A percentile compares a stretch with the other conserved stretches of the same genome.
Conservation (phyloP, 2,329 filamentous ascomycete species). For the Botrytis squamosa region DNA sequence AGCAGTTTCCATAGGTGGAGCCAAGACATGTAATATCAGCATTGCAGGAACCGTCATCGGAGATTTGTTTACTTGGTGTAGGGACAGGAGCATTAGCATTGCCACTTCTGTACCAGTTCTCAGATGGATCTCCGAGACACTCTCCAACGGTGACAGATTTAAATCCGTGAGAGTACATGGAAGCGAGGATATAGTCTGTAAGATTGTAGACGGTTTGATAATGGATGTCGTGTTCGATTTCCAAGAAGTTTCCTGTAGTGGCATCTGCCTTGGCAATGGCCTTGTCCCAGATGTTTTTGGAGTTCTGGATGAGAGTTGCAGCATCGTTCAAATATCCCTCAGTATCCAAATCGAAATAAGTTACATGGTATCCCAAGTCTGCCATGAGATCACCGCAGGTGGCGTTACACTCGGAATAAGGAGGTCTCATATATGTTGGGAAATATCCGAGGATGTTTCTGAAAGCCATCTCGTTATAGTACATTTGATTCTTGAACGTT, state of each 20-base stretch:
- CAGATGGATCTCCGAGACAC: conserved; percentile 46
- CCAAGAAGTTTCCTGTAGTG: conserved; percentile 42
- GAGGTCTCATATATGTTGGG: conserved; percentile 53
- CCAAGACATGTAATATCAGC: conserved; percentile 25
- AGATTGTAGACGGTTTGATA: conserved; percentile 41
- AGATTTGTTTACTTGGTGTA: conserved; percentile 15
- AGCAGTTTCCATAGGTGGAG: conserved; percentile 26
- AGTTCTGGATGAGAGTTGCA: conserved; percentile 46
- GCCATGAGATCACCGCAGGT: conserved; percentile 41
- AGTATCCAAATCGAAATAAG: conserved; percentile 47
- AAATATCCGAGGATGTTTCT: conserved; percentile 55
- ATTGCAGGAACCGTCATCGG: conserved; percentile 26
- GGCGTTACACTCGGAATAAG: conserved; percentile 47
- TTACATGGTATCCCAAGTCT: conserved; percentile 48
- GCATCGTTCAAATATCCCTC: conserved; percentile 49
- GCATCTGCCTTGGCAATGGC: conserved; percentile 28
- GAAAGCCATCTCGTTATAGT: conserved; percentile 55
- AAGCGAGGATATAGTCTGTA: conserved; percentile 40
- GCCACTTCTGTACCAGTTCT: conserved; percentile 45
- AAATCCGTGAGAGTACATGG: conserved; percentile 41
- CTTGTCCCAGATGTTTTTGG: conserved; percentile 44
- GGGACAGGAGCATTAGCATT: conserved; percentile 17
- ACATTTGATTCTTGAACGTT: conserved; percentile 49
- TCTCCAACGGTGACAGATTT: conserved; percentile 47
- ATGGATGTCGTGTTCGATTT: conserved; percentile 49